Evolutionary conservation across 257 asterid species (phyloP).

Genomic region (Plectranthus barbatus): DNA sequence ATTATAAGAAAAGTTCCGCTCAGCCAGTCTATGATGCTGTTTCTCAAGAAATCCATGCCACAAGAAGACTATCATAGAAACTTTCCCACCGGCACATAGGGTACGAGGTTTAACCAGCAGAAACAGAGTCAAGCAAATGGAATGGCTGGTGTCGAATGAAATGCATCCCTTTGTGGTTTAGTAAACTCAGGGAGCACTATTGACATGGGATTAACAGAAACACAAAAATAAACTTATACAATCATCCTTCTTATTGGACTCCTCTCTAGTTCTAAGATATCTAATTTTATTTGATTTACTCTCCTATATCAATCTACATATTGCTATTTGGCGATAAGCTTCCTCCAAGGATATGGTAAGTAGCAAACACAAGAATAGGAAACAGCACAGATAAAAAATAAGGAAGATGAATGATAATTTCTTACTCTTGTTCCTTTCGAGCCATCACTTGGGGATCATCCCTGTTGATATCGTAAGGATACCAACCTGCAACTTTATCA

Average conservation of each 20-base stretch:
- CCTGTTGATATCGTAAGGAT: slow-evolving; percentile 62
- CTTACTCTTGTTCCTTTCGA: slow-evolving; percentile 64
- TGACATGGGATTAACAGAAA: background rate
- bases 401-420: background rate
- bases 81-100: too few species aligned
- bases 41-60: too few species aligned
- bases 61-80: too few species aligned
- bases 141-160: background rate
- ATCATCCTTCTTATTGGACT: background rate
- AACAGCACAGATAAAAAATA: background rate
- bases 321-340: too few species aligned
- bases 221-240: background rate
- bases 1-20: too few species aligned
- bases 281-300: too few species aligned
- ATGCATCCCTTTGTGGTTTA: background rate
- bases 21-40: too few species aligned
- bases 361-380: too few species aligned
- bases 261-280: too few species aligned
- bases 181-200: background rate
- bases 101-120: background rate
- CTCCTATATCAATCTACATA: too few species aligned
- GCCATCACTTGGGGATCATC: slow-evolving; percentile 69
- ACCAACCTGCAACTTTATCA: slow-evolving; percentile 75
- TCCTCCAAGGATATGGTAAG: too few species aligned
- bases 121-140: background rate